phyloP scores from a whole-genome alignment of 2,329 filamentous ascomycete genomes.

The Hymenoscyphus fructigenus region DNA sequence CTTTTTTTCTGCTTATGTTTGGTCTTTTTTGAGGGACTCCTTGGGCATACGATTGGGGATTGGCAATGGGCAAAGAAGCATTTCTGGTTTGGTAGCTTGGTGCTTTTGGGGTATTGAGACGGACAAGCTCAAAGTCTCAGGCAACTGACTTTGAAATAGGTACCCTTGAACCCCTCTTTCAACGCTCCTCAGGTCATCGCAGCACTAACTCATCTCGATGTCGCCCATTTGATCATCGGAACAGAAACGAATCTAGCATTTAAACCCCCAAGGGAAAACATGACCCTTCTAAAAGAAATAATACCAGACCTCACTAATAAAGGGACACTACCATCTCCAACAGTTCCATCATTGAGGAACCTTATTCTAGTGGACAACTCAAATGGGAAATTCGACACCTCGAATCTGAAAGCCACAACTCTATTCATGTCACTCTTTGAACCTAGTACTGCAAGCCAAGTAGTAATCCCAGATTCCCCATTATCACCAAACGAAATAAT shows the following conservation, averaged over 20 bases:
- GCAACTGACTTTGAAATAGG: slow-evolving; percentile 40
- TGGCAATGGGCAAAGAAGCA: too few species aligned
- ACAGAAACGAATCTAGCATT: slow-evolving; percentile 82
- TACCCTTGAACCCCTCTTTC: slow-evolving; percentile 92
- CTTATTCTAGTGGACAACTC: slow-evolving; percentile 83
- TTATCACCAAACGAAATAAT: slow-evolving; percentile 68
- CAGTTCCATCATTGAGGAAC: slow-evolving; percentile 66
- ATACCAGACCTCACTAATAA: slow-evolving; percentile 43
- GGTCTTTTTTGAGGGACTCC: not conserved
- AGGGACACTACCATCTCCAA: slow-evolving; percentile 42
- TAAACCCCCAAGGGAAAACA: slow-evolving; percentile 60
- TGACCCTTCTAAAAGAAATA: slow-evolving; percentile 55
- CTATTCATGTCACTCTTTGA: slow-evolving; percentile 37
- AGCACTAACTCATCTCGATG: slow-evolving; percentile 73
- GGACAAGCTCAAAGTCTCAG: not conserved
- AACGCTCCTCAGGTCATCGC: slow-evolving; percentile 74
- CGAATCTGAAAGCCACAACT: slow-evolving; percentile 41
- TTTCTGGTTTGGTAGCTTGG: not conserved
- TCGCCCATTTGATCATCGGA: slow-evolving; percentile 76
- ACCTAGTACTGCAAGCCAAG: slow-evolving; percentile 25
- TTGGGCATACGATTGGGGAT: too few species aligned
- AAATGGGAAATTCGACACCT: slow-evolving; percentile 41
- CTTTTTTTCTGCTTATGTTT: not conserved
- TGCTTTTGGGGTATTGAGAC: too few species aligned
- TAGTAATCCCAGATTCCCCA: slow-evolving; percentile 45